phyloP scores from a whole-genome alignment of 306 rosid species.

The Cucurbita argyrosperma region DNA sequence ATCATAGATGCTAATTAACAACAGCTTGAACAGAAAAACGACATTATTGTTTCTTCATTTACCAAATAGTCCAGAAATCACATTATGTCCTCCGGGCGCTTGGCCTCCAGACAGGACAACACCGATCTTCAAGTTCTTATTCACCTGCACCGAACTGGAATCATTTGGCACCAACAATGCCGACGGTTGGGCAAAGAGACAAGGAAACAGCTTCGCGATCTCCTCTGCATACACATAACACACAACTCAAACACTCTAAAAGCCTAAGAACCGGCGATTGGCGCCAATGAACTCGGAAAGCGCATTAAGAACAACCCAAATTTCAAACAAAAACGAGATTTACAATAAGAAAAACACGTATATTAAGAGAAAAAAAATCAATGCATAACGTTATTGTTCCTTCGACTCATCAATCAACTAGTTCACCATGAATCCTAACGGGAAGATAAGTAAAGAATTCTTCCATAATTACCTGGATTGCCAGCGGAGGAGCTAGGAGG shows the following conservation, averaged over 20 bases:
- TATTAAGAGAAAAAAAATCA: background rate
- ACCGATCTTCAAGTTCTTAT: conserved; percentile 65
- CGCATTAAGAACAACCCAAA: background rate
- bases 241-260: background rate
- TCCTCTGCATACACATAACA: conserved; percentile 27
- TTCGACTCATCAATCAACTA: background rate
- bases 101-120: conserved; percentile 98
- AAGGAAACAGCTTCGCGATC: conserved; percentile 85
- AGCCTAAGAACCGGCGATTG: background rate
- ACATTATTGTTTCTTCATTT: background rate
- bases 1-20: background rate
- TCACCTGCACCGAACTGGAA: conserved; percentile 5
- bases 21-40: background rate
- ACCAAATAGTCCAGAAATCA: conserved; percentile 87
- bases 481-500: conserved; percentile 85
- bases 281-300: background rate
- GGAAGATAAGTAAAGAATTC: background rate
- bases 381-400: background rate
- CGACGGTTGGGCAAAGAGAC: conserved; percentile 84
- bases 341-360: background rate
- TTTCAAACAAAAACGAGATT: background rate
- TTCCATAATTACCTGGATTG: conserved; percentile 45
- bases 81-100: conserved; percentile 99
- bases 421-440: background rate
- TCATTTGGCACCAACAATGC: conserved; percentile 38